Evolutionary conservation across 768 basidiomycete genomes (phyloP).

Genomic region (Rhodotorula babjevae): DNA sequence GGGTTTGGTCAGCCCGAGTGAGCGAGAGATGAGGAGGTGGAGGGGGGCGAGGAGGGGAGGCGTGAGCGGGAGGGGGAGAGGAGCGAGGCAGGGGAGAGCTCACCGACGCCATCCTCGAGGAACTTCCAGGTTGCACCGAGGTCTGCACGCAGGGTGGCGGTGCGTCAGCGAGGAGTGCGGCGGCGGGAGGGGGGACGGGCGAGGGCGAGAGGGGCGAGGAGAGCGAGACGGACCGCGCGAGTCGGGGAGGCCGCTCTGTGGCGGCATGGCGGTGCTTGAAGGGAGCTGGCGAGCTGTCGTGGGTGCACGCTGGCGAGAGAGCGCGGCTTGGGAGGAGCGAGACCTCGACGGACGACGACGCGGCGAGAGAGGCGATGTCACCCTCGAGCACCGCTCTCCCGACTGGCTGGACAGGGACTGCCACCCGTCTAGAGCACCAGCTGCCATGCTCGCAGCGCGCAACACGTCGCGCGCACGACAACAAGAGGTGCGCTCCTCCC

Average conservation of each 20-base stretch:
- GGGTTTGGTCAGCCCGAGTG: background rate
- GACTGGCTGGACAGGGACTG: no score
- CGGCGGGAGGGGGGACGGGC: background rate
- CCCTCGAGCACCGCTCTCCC: no score
- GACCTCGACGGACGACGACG: background rate
- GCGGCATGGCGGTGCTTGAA: background rate
- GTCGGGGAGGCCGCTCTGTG: slow-evolving; percentile 1
- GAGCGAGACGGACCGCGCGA: background rate
- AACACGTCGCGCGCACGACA: background rate
- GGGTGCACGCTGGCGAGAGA: background rate
- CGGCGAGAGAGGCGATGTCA: background rate
- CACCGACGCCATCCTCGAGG: slow-evolving; percentile 62
- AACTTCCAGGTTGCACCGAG: slow-evolving; percentile 80
- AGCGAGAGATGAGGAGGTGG: background rate
- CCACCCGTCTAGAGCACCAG: no score
- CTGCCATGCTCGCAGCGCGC: background rate
- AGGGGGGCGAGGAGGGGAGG: no score
- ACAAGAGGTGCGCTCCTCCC: background rate
- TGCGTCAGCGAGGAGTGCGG: background rate
- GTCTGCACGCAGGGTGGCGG: slow-evolving; percentile 48
- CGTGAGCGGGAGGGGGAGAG: no score
- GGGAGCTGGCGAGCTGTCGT: background rate
- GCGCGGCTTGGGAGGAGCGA: background rate
- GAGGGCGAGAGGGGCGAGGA: no score
- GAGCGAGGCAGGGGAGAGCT: background rate